phyloP scores from a whole-genome alignment of 1,139 yeast genomes.

The Scheffersomyces cryptocercus region DNA sequence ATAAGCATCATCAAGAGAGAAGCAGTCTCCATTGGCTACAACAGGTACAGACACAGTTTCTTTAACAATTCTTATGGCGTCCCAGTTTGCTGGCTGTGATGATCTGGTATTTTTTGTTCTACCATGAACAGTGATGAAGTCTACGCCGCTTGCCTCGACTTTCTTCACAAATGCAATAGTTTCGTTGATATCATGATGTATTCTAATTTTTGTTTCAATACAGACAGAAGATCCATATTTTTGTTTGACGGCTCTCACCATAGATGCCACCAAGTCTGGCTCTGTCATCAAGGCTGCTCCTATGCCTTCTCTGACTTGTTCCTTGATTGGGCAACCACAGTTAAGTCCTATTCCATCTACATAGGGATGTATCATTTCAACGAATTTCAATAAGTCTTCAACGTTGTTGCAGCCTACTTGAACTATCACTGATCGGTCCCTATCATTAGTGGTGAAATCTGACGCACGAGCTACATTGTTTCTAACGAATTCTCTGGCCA shows the following conservation, averaged over 20 bases:
- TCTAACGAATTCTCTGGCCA: slow-evolving; percentile 92
- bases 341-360: slow-evolving; percentile 94
- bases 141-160: slow-evolving; percentile 88
- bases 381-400: slow-evolving; percentile 79
- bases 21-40: slow-evolving; percentile 95
- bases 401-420: slow-evolving; percentile 93
- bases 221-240: slow-evolving; percentile 69
- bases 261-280: slow-evolving; percentile 74
- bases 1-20: slow-evolving; percentile 60
- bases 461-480: slow-evolving; percentile 76
- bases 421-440: slow-evolving; percentile 73
- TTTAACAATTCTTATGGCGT: slow-evolving; percentile 72
- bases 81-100: slow-evolving; percentile 77
- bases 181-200: slow-evolving; percentile 71
- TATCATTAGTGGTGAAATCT: slow-evolving; percentile 77
- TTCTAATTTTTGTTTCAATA: slow-evolving; percentile 88
- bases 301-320: slow-evolving; percentile 92
- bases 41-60: slow-evolving; percentile 71
- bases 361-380: slow-evolving; percentile 84
- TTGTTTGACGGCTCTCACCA: slow-evolving; percentile 81
- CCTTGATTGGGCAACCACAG: slow-evolving; percentile 97
- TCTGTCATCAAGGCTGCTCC: slow-evolving; percentile 94
- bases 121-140: slow-evolving; percentile 92
- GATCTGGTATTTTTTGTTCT: slow-evolving; percentile 84
- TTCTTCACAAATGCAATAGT: slow-evolving; percentile 71